These are phyloP conservation scores for Ceratobasidium sp. DNA, from an alignment of 1,284 basidiomycete genomes.

Conservation along the genomic window DNA sequence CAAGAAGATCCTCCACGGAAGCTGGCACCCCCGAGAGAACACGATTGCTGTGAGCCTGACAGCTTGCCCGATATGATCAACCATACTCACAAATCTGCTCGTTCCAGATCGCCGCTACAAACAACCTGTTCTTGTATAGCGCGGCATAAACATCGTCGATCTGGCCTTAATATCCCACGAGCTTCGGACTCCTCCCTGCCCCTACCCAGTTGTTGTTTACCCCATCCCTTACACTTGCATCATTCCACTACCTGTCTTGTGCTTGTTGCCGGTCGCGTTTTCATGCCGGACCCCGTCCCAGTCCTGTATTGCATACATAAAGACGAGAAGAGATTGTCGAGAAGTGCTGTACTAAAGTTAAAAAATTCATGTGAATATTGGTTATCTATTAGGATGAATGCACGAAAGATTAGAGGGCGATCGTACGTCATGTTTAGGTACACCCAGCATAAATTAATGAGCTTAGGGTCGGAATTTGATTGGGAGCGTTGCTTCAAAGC, in stretches of 20 bases:
- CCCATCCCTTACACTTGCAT: background rate
- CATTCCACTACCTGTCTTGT: slow-evolving; percentile 31
- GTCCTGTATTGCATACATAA: slow-evolving; percentile 39
- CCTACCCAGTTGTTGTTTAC: background rate
- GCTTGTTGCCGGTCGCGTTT: slow-evolving; percentile 10
- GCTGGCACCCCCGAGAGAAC: slow-evolving; percentile 97
- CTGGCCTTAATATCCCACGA: background rate
- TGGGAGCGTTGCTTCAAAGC: no score
- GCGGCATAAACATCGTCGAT: slow-evolving; percentile 66
- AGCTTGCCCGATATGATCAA: slow-evolving; percentile 33
- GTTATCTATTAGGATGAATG: background rate
- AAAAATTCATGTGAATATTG: slow-evolving; percentile 41
- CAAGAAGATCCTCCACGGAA: slow-evolving; percentile 98
- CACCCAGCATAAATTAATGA: background rate
- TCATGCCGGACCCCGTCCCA: slow-evolving; percentile 21
- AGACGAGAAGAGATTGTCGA: slow-evolving; percentile 30
- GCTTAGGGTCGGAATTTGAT: slow-evolving; percentile 13
- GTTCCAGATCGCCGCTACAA: slow-evolving; percentile 88
- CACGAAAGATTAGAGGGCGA: background rate
- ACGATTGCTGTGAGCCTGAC: slow-evolving; percentile 85
- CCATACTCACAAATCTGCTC: slow-evolving; percentile 30
- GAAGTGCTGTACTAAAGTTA: slow-evolving; percentile 35
- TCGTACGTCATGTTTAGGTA: slow-evolving; percentile 34
- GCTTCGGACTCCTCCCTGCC: slow-evolving; percentile 3
- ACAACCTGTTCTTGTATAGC: slow-evolving; percentile 88